phyloP scores from a whole-genome alignment of 116 monocot genomes.

The Cymodocea nodosa region DNA sequence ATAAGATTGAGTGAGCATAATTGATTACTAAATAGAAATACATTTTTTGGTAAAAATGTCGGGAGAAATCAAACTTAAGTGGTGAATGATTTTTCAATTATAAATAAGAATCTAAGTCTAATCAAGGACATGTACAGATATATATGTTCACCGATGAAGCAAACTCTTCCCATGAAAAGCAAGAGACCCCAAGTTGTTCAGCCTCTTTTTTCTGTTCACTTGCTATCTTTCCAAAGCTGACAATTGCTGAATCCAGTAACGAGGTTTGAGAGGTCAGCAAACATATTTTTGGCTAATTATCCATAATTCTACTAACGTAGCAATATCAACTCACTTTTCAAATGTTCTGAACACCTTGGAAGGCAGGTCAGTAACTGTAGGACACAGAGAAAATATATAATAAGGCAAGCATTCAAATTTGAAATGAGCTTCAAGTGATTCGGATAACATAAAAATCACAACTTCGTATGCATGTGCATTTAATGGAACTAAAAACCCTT shows the following conservation, averaged over 20 bases:
- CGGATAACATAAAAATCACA: too few relatives aligned
- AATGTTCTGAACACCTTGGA: slow-evolving; percentile 32
- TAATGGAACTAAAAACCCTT: too few relatives aligned
- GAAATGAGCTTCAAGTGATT: neutral
- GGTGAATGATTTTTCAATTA: too few relatives aligned
- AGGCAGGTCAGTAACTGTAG: slow-evolving; percentile 54
- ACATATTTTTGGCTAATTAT: neutral
- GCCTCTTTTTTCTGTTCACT: slow-evolving; percentile 48
- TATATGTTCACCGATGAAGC: neutral
- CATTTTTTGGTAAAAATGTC: too few relatives aligned
- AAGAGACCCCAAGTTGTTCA: slow-evolving; percentile 43
- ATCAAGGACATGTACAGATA: too few relatives aligned
- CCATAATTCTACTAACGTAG: neutral
- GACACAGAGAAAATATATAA: neutral
- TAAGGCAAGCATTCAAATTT: neutral
- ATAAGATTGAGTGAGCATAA: too few relatives aligned
- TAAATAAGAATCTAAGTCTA: too few relatives aligned
- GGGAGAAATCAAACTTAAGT: too few relatives aligned
- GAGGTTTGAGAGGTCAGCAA: slow-evolving; percentile 3
- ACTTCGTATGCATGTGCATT: too few relatives aligned
- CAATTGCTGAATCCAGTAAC: slow-evolving; percentile 42
- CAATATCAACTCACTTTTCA: slow-evolving; percentile 49
- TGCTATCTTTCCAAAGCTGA: slow-evolving; percentile 69
- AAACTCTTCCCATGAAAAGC: slow-evolving; percentile 94
- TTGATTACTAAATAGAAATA: too few relatives aligned